Evolutionary conservation across 192 early-diverging fungal species (phyloP).

Genomic region (Umbelopsis isabellina): DNA sequence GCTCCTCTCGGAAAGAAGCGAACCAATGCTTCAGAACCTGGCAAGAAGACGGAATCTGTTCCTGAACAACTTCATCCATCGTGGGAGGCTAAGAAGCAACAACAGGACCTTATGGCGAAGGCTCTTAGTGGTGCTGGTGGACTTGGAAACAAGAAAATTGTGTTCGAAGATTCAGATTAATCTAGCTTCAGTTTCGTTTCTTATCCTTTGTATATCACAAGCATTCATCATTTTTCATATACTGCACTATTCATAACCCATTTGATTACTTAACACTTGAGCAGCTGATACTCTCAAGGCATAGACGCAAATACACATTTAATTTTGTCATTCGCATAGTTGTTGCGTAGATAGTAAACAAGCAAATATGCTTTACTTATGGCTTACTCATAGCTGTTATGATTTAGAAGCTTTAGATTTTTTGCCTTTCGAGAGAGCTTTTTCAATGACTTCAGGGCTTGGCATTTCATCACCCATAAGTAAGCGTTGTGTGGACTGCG

Average conservation of each 20-base stretch:
- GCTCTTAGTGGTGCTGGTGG: constrained; percentile 36
- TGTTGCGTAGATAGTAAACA: no score
- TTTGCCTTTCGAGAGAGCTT: neutral
- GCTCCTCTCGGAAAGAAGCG: neutral
- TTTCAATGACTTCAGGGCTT: neutral
- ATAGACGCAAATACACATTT: no score
- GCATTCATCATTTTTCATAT: no score
- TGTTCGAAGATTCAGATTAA: constrained; percentile 32
- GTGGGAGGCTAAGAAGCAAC: constrained; percentile 41
- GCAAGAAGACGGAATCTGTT: neutral
- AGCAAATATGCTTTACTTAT: no score
- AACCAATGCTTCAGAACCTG: neutral
- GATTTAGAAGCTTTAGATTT: neutral
- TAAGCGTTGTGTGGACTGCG: neutral
- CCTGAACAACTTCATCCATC: constrained; percentile 33
- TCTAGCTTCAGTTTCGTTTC: neutral
- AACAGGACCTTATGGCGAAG: constrained; percentile 40
- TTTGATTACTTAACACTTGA: neutral
- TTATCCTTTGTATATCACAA: constrained; percentile 3
- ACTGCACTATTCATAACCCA: neutral
- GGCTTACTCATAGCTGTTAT: neutral
- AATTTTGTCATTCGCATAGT: no score
- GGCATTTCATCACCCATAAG: neutral
- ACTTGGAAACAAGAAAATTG: constrained; percentile 36
- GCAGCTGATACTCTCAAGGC: no score